Conservation (phyloP, 805 yeast genomes). For the Candida montana region DNA sequence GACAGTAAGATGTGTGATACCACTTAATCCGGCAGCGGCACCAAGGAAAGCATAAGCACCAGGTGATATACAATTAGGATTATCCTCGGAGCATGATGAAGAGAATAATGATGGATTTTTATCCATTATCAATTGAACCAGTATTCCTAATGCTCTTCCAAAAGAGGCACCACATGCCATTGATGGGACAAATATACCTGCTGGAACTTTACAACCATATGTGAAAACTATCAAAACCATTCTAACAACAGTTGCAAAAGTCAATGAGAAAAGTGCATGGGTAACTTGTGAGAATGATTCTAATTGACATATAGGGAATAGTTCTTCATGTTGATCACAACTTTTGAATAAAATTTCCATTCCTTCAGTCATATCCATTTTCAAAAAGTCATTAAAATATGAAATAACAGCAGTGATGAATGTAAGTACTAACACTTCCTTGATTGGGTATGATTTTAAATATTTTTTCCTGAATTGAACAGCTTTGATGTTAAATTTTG, state of each 20-base stretch:
- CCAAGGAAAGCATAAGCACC: conserved; percentile 96
- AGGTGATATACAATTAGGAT: conserved; percentile 65
- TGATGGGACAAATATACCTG: conserved; percentile 96
- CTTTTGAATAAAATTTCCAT: conserved; percentile 89
- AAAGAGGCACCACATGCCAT: conserved; percentile 96
- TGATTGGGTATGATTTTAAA: conserved; percentile 48
- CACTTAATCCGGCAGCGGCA: conserved; percentile 92
- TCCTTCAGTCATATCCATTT: conserved; percentile 89
- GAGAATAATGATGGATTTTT: conserved; percentile 26
- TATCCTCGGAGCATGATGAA: conserved; percentile 34
- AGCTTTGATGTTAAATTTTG: conserved; percentile 68
- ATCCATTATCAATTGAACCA: conserved; percentile 49
- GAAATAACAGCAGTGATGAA: conserved; percentile 68
- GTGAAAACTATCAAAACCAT: conserved; percentile 72
- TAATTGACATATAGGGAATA: conserved; percentile 32
- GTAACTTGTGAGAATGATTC: conserved; percentile 28
- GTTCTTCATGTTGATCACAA: conserved; percentile 48
- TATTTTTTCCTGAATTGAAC: conserved; percentile 74
- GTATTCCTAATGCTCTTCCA: conserved; percentile 80
- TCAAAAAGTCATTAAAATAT: conserved; percentile 76
- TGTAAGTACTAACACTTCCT: conserved; percentile 68
- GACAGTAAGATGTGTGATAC: conserved; percentile 87
- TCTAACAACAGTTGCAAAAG: conserved; percentile 68
- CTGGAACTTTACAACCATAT: conserved; percentile 91
- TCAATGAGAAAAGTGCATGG: conserved; percentile 44